phyloP scores from a whole-genome alignment of 352 stramenopile genomes.

The Phytophthora colocasiae region DNA sequence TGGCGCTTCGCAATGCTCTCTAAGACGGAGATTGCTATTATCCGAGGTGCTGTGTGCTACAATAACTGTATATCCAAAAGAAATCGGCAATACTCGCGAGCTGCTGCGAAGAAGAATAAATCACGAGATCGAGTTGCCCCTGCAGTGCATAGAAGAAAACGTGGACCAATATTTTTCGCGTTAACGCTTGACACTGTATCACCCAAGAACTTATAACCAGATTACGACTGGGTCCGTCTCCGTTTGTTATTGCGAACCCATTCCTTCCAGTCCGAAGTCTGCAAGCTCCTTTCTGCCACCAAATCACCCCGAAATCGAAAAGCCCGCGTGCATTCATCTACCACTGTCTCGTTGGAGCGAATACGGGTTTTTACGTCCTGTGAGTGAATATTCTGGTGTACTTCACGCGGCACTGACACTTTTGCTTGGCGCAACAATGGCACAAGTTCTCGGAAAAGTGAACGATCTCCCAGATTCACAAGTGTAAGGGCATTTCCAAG shows the following conservation, averaged over 20 bases:
- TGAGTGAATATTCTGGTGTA: slow-evolving; percentile 51
- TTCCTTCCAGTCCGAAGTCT: slow-evolving; percentile 40
- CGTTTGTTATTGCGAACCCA: slow-evolving; percentile 44
- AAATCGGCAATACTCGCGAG: background rate
- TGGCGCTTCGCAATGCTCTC: slow-evolving; percentile 21
- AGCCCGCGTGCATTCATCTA: slow-evolving; percentile 58
- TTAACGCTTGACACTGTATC: background rate
- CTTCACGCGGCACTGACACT: slow-evolving; percentile 40
- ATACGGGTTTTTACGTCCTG: slow-evolving; percentile 23
- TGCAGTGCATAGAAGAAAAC: background rate
- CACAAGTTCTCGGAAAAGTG: slow-evolving; percentile 53
- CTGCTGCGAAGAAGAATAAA: background rate
- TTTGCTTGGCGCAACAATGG: slow-evolving; percentile 38
- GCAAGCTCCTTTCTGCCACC: slow-evolving; percentile 16
- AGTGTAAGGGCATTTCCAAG: slow-evolving; percentile 47
- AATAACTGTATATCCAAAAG: slow-evolving; percentile 26
- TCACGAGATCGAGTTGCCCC: slow-evolving; percentile 5
- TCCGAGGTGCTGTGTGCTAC: slow-evolving; percentile 30
- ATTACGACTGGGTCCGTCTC: slow-evolving; percentile 10
- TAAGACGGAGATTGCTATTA: slow-evolving; percentile 23
- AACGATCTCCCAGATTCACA: slow-evolving; percentile 53
- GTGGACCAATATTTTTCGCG: slow-evolving; percentile 8
- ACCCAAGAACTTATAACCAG: background rate
- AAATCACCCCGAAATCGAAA: slow-evolving; percentile 46
- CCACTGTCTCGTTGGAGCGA: slow-evolving; percentile 19